A percentile compares a stretch with the other conserved stretches of the same genome.
Conservation (phyloP, 305 asterid species). For the Fraxinus velutina region DNA sequence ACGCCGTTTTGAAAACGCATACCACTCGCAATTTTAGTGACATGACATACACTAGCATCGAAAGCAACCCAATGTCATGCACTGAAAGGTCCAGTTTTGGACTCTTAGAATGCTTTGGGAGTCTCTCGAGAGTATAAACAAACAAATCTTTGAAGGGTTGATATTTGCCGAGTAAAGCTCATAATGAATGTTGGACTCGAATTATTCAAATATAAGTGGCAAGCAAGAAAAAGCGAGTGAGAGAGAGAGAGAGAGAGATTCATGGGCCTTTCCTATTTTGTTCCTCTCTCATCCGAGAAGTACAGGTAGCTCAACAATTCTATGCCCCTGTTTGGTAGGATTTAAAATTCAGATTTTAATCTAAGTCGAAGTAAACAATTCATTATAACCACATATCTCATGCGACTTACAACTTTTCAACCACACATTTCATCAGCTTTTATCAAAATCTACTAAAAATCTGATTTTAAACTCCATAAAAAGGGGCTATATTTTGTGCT, state of each 20-base stretch:
- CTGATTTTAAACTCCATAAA: too few relatives aligned
- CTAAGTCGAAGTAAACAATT: too few relatives aligned
- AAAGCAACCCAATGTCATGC: neutral
- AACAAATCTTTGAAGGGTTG: neutral
- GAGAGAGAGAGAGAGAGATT: neutral
- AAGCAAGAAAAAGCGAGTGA: neutral
- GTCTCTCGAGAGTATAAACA: neutral
- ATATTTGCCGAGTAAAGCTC: neutral
- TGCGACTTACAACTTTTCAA: too few relatives aligned
- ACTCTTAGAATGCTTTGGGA: neutral
- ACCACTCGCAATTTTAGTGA: neutral
- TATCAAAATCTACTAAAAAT: too few relatives aligned
- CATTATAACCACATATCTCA: too few relatives aligned
- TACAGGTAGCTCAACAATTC: neutral
- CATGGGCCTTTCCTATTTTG: neutral
- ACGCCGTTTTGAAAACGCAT: neutral
- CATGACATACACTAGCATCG: neutral
- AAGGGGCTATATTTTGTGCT: neutral
- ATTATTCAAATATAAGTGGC: neutral
- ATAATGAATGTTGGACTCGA: neutral
- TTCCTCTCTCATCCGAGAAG: neutral
- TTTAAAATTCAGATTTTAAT: too few relatives aligned
- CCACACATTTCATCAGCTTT: too few relatives aligned
- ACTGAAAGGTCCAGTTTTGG: neutral
- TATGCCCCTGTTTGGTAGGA: neutral